Evolutionary conservation across 352 stramenopile species (phyloP), one percentile per base, ranked within the genome.

Genomic region (Phytophthora brassicae): DNA sequence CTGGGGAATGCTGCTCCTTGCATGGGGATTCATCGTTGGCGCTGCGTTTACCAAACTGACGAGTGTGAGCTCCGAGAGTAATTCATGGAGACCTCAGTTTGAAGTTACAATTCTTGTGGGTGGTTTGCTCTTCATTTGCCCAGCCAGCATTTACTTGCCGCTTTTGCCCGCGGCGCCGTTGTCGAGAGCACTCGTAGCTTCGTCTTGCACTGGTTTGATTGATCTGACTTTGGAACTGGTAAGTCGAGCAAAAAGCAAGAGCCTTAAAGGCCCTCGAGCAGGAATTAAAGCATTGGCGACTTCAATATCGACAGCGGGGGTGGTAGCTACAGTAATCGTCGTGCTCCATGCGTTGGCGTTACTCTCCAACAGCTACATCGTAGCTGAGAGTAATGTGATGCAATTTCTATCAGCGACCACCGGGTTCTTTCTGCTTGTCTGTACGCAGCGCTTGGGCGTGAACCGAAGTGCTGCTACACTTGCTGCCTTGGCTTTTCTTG

Each of bases 311-410:
- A 56, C 54, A n/a, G 61, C 52, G 5, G 51, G 51, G 33, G 45
- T 78, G 9, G 62, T 86, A 3, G 66, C 68, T 4, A 64, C 79
- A 11, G 45, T 78, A 9, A 44, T 86, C 4, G 70, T 90, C 19
- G 50, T 92, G 12, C 54, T 92, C 24, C 86, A 94, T 51, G 60
- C 71, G 13, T 58, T 92, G 14, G 75, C 76, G 11, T 65, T 93
- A 22, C 69, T 93, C 17, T 94, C 87, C 29, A 96, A 96, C 58
- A 94, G 84, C 70, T 96, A 89, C 62, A 89, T 96, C 24, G 79
- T 93, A n/a, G 71, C 81, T 7, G 86, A 96, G 48, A 56, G 72
- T 51, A 74, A 70, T 23, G 82, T 90, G 8, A 84, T 92, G 66
- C 70, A 79, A 20, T 96, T 92, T 44, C 53, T 96, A 38, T 77